Base-by-base conservation (phyloP, 1,139 yeast genomes). In the Blastobotrys persicus region DNA sequence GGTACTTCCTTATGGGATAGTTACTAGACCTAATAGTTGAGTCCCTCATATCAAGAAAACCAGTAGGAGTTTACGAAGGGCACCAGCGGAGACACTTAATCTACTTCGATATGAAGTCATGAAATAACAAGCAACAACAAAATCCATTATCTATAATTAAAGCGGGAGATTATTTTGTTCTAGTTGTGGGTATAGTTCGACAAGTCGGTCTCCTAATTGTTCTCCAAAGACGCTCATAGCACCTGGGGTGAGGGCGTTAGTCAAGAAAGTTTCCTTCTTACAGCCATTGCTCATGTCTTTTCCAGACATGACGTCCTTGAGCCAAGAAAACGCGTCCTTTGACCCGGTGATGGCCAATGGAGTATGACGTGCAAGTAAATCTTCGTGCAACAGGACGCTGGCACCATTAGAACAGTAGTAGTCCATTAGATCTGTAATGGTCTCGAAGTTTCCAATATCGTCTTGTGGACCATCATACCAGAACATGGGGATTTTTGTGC, bases 381-480 rank as follows among this genome's bases (percentile, higher is more conserved):
- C 50, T 14, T 54, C 54, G 35, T 44, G 37, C 50, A 58, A 66
- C 32, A 53, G 46, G 17, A 66, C 56, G 16, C 56, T 44, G 13
- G 58, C 50, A 19, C 68, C 66, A 3, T 49, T 50, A 23, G 49
- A 18, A 52, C 70, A 66, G 57, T 64, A 66, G 32, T 34, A 26
- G 44, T 53, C 45, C 32, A 58, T 51, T 3, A 56, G 38, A 6
- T 42, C 39, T 20, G 57, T 61, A 28, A 63, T 64, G 14, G 50
- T 53, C 2, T 42, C 52, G 16, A 55, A 49, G 18, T 59, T 56
- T 13, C 59, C 62, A 11, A 62, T 54, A 33, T 57, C 59, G 50
- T 66, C 70, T 13, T 46, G 41, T 28, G 55, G 44, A 14, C 67
- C 68, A 39, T 65, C 65, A 53, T 64, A 64, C n/a, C 63, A 52